phyloP scores from a whole-genome alignment of 192 early-diverging fungal species.

The Umbelopsis isabellina region DNA sequence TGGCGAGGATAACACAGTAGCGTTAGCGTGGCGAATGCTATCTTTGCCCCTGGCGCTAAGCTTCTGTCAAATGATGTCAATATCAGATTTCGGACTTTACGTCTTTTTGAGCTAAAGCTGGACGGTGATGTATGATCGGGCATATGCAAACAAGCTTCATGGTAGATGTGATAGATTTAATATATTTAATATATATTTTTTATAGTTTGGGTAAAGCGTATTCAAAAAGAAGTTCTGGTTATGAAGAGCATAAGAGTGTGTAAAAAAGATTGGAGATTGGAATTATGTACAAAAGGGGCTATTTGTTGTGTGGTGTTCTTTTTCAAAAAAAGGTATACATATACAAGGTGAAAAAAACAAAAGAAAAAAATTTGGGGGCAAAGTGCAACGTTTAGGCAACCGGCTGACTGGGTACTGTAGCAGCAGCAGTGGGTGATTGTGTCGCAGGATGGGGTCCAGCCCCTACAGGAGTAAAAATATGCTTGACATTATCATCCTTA shows the following conservation, averaged over 20 bases:
- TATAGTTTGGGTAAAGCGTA: neutral
- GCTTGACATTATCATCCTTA: slow-evolving; percentile 32
- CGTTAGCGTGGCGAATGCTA: too few relatives aligned
- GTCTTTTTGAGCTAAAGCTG: too few relatives aligned
- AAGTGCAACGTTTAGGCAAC: neutral
- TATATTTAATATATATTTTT: neutral
- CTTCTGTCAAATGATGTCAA: too few relatives aligned
- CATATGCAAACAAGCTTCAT: too few relatives aligned
- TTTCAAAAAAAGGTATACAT: neutral
- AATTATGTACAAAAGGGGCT: slow-evolving; percentile 1
- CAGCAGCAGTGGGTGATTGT: neutral
- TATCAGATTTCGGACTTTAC: too few relatives aligned
- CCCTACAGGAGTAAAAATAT: slow-evolving; percentile 20
- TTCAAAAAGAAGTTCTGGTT: neutral
- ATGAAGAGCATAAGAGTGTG: neutral
- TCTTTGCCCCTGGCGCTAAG: too few relatives aligned
- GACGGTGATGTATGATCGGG: too few relatives aligned
- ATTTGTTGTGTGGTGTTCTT: too few relatives aligned
- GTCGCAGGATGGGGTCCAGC: slow-evolving; percentile 9
- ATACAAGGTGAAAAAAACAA: neutral
- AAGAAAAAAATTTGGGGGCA: neutral
- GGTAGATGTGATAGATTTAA: neutral
- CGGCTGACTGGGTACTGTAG: neutral
- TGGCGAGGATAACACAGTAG: too few relatives aligned
- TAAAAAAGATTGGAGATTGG: neutral